Evolutionary conservation across 495 filamentous ascomycete species (phyloP), one percentile per base, ranked within the genome.

Genomic region (Talaromyces proteolyticus): DNA sequence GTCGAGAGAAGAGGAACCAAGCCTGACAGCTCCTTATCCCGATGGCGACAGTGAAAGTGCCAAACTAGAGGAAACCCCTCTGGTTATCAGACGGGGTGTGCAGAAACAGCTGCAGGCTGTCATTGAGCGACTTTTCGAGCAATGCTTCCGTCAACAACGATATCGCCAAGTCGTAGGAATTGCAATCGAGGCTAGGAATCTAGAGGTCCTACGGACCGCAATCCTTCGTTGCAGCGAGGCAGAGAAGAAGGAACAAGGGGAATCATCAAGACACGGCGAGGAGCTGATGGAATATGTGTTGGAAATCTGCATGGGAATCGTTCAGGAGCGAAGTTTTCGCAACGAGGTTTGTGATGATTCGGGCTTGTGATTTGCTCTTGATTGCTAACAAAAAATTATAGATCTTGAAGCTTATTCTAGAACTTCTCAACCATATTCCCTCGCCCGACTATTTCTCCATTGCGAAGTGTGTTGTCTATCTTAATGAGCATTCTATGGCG

Each of bases 131-230:
- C 70, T 99, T 42, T 97, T 99, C 55, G 88, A 96, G 67, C 86
- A 80, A 62, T 96, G 93, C 68, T 87, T 95, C 60, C 73, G 78
- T 50, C 83, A 89, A 57, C 89, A 86, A 50, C 83, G 89, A 44
- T 99, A 96, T 70, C 81, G 89, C 50, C 94, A 97, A 66, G 94
- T 97, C n/a, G 91, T 99, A 51, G 94, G 94, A 45, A 96, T 99
- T 52, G 93, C 94, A 11, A 86, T 99, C 34, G 94, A 99, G 61
- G 94, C 94, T 24, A 87, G 91, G 63, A 93, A 89, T 58, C 77
- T 97, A 26, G 88, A 94, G 47, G 87, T 96, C 20, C 83, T 99
- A 21, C 87, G 89, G 39, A 79, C 84, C 52, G 85, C 90, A 36
- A 96, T 99, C 55, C 81, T 91, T 53, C 74, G 82, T 12, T 81